Evolutionary conservation across 345 rosid genomes (phyloP).

Genomic region (Noccaea bulbosa): DNA sequence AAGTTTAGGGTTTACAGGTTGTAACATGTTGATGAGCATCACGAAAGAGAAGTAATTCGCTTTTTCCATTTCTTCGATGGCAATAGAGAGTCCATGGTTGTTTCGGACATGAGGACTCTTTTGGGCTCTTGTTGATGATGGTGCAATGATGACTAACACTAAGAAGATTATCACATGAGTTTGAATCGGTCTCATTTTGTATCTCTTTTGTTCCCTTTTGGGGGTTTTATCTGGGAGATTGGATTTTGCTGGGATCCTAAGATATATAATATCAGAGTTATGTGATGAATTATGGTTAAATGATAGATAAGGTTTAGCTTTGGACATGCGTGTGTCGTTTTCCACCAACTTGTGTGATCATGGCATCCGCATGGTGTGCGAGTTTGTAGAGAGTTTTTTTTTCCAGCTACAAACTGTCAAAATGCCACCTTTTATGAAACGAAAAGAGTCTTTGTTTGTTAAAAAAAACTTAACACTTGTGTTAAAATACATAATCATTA

Average conservation of each 20-base stretch:
- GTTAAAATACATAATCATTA: too few species aligned
- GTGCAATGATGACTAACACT: slow-evolving; percentile 10
- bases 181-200: slow-evolving; percentile 27
- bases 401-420: not conserved
- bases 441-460: too few species aligned
- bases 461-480: too few species aligned
- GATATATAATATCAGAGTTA: slow-evolving; percentile 25
- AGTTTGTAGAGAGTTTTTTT: slow-evolving; percentile 40
- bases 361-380: slow-evolving; percentile 36
- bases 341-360: slow-evolving; percentile 42
- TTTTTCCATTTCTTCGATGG: slow-evolving; percentile 69
- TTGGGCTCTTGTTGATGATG: slow-evolving; percentile 33
- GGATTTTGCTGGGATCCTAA: slow-evolving; percentile 18
- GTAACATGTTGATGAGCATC: slow-evolving; percentile 71
- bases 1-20: slow-evolving; percentile 31
- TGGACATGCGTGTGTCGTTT: slow-evolving; percentile 42
- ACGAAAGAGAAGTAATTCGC: slow-evolving; percentile 77
- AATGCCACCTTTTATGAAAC: too few species aligned
- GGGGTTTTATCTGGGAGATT: not conserved
- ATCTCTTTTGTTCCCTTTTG: not conserved
- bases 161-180: slow-evolving; percentile 26
- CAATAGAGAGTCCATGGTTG: slow-evolving; percentile 50
- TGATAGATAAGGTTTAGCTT: slow-evolving; percentile 30
- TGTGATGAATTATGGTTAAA: slow-evolving; percentile 23
- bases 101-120: slow-evolving; percentile 9